These are phyloP conservation scores for Sporothrix curviconia DNA, from an alignment of 2,329 filamentous ascomycete genomes.

Conservation along the genomic window DNA sequence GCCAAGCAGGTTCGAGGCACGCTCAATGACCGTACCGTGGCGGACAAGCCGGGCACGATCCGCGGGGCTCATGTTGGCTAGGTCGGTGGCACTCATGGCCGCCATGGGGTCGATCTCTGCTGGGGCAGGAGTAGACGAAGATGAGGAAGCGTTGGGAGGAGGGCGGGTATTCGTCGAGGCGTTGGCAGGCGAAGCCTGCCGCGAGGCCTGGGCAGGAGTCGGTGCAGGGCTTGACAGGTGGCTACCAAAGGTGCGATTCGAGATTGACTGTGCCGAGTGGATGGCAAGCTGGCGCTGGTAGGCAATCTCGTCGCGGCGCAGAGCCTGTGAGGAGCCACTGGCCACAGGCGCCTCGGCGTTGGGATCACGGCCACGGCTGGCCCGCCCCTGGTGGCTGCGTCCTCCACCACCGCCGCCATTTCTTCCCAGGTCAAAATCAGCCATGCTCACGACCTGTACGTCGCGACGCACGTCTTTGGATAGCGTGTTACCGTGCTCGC, in stretches of 20 bases:
- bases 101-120: slow-evolving; percentile 37
- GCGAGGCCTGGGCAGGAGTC: slow-evolving; percentile 22
- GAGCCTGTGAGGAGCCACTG: slow-evolving; percentile 67
- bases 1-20: slow-evolving; percentile 71
- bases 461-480: slow-evolving; percentile 81
- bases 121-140: neutral
- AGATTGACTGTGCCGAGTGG: slow-evolving; percentile 75
- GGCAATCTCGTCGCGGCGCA: slow-evolving; percentile 81
- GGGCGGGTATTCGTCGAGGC: neutral
- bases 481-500: slow-evolving; percentile 69
- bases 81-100: slow-evolving; percentile 44
- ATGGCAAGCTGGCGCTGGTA: slow-evolving; percentile 90
- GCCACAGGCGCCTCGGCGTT: slow-evolving; percentile 71
- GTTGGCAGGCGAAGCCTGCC: slow-evolving; percentile 13
- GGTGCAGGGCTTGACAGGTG: slow-evolving; percentile 58
- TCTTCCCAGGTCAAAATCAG: slow-evolving; percentile 67
- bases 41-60: slow-evolving; percentile 75
- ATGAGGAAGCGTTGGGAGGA: neutral
- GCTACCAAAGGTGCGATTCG: slow-evolving; percentile 76
- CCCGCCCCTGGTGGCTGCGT: slow-evolving; percentile 35
- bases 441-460: slow-evolving; percentile 78
- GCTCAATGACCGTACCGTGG: slow-evolving; percentile 78
- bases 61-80: slow-evolving; percentile 57
- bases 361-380: slow-evolving; percentile 70
- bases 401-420: slow-evolving; percentile 28